Conservation (phyloP, 768 basidiomycete genomes). For the Suillus paluster region DNA sequence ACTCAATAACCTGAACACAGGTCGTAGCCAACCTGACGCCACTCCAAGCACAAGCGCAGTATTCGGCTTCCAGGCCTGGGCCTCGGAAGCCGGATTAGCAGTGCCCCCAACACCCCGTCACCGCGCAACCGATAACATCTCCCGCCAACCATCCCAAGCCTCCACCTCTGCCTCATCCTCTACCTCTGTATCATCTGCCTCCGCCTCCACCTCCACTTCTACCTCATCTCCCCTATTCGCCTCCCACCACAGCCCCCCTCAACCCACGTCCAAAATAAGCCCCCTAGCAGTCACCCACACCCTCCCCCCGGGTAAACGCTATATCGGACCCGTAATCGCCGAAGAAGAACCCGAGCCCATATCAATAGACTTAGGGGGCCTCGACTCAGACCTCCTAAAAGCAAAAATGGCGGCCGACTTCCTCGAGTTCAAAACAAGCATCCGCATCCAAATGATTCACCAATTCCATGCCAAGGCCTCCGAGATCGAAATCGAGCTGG, state of each 20-base stretch:
- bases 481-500: slow-evolving; percentile 33
- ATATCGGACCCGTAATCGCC: slow-evolving; percentile 33
- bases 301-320: slow-evolving; percentile 33
- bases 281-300: slow-evolving; percentile 25
- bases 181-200: too few species aligned
- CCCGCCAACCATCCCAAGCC: slow-evolving; percentile 35
- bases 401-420: slow-evolving; percentile 39
- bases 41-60: slow-evolving; percentile 10
- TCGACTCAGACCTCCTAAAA: slow-evolving; percentile 32
- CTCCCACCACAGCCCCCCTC: slow-evolving; percentile 31
- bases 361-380: too few species aligned
- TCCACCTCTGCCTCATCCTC: too few species aligned
- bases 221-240: slow-evolving; percentile 24
- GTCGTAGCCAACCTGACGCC: slow-evolving; percentile 23
- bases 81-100: slow-evolving; percentile 33
- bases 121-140: slow-evolving; percentile 33
- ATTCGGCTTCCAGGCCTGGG: slow-evolving; percentile 35
- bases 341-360: slow-evolving; percentile 34
- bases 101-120: slow-evolving; percentile 22
- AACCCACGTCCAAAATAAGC: slow-evolving; percentile 27
- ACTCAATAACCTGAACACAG: slow-evolving; percentile 27
- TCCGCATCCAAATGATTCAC: slow-evolving; percentile 40
- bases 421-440: slow-evolving; percentile 33
- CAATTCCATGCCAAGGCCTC: slow-evolving; percentile 36
- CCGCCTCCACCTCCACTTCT: slow-evolving; percentile 23